Conservation (phyloP, 2,329 filamentous ascomycete species). For the Plenodomus lindquistii region DNA sequence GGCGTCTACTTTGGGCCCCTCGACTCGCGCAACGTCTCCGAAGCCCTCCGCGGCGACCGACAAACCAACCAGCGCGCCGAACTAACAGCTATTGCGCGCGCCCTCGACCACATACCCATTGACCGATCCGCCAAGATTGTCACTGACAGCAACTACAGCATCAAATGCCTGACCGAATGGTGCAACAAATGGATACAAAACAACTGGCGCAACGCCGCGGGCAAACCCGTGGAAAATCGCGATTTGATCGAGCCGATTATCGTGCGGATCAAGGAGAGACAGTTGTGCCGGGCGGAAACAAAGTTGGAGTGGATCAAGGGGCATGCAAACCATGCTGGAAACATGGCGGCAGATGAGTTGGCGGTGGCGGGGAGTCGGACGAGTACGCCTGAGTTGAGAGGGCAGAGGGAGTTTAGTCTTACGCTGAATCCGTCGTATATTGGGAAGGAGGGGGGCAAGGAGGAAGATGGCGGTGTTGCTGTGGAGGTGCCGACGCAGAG, state of each 20-base stretch:
- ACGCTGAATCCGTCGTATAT: conserved; percentile 11
- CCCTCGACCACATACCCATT: conserved; percentile 73
- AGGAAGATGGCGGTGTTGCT: neutral
- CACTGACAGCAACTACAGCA: conserved; percentile 89
- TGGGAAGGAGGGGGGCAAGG: neutral
- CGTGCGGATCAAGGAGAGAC: conserved; percentile 70
- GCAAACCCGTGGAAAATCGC: conserved; percentile 79
- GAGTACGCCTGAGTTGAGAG: conserved; percentile 19
- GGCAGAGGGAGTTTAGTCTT: conserved; percentile 9
- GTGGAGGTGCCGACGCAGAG: neutral
- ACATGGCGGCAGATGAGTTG: conserved; percentile 73
- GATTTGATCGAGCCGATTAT: conserved; percentile 79
- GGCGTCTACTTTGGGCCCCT: conserved; percentile 67
- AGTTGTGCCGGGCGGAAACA: conserved; percentile 58
- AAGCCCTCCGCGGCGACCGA: conserved; percentile 69
- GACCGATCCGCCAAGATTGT: conserved; percentile 74
- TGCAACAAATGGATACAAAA: conserved; percentile 38
- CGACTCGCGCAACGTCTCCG: conserved; percentile 70
- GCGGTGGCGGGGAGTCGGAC: conserved; percentile 20
- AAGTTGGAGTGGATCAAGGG: conserved; percentile 89
- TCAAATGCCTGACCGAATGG: conserved; percentile 68
- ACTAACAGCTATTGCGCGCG: conserved; percentile 82
- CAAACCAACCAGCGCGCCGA: conserved; percentile 99
- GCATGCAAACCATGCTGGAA: conserved; percentile 73
- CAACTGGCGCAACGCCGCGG: conserved; percentile 73